These are phyloP conservation scores for Epichloe scottii DNA, from an alignment of 2,329 filamentous ascomycete genomes.

Conservation along the genomic window DNA sequence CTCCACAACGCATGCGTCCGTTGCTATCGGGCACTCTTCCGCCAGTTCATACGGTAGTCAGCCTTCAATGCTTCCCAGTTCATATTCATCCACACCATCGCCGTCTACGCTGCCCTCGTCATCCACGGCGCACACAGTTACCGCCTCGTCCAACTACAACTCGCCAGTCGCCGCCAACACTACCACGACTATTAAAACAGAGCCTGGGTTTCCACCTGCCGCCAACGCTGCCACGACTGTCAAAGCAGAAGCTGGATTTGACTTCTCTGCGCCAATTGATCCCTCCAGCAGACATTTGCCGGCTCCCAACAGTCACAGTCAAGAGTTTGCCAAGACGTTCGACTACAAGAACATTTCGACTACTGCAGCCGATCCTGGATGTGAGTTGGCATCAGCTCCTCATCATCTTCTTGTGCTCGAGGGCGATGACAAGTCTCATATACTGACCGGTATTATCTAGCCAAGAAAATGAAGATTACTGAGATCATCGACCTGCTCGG, in stretches of 20 bases:
- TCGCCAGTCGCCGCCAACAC: conserved; percentile 20
- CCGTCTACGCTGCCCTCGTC: conserved; percentile 20
- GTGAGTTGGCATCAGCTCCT: conserved; percentile 23
- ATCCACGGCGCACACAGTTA: conserved; percentile 9
- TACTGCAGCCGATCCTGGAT: conserved; percentile 29
- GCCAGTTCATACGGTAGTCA: conserved; percentile 33
- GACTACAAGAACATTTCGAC: conserved; percentile 13
- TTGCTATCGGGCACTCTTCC: conserved; percentile 14
- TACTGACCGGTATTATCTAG: conserved; percentile 12
- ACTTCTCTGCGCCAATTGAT: conserved; percentile 45
- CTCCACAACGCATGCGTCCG: conserved; percentile 11
- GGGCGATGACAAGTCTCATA: not conserved
- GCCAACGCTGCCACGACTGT: conserved; percentile 35
- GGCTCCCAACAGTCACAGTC: not conserved
- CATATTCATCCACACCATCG: conserved; percentile 22
- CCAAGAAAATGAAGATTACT: conserved; percentile 52
- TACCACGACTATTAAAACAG: conserved; percentile 15
- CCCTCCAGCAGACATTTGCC: conserved; percentile 28
- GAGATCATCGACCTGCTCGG: conserved; percentile 56
- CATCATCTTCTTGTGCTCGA: not conserved
- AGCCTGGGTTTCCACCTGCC: conserved; percentile 22
- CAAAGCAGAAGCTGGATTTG: conserved; percentile 32
- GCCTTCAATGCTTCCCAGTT: conserved; percentile 30
- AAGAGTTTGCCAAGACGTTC: conserved; percentile 1
- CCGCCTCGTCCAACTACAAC: conserved; percentile 20